phyloP scores from a whole-genome alignment of 495 filamentous ascomycete species.

The Filosporella fistucella region DNA sequence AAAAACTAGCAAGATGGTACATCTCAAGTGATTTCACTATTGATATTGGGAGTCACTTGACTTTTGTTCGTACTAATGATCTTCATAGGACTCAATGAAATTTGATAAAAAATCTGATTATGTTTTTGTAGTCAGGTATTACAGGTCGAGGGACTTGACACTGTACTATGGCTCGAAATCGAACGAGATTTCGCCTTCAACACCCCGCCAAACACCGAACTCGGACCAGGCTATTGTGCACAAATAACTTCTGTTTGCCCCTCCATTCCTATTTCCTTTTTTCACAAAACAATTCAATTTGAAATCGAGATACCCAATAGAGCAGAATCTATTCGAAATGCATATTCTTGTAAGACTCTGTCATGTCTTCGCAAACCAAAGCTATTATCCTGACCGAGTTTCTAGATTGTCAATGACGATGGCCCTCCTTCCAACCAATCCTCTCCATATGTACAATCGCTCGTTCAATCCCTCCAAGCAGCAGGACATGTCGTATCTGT shows the following conservation, averaged over 20 bases:
- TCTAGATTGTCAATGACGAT: constrained; percentile 85
- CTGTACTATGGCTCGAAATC: too few relatives aligned
- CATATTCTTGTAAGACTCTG: constrained; percentile 32
- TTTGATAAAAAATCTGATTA: too few relatives aligned
- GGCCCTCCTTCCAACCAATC: constrained; percentile 87
- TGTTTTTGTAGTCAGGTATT: too few relatives aligned
- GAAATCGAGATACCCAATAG: neutral
- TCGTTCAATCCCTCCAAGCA: constrained; percentile 71
- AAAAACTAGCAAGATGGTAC: too few relatives aligned
- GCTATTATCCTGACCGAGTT: constrained; percentile 62
- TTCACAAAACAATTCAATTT: neutral
- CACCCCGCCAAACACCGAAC: constrained; percentile 9
- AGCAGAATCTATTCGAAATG: constrained; percentile 17
- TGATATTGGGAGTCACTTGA: too few relatives aligned
- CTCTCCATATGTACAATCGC: constrained; percentile 87
- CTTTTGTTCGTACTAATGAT: too few relatives aligned
- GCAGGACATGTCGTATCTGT: constrained; percentile 84
- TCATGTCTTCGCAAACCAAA: too few relatives aligned
- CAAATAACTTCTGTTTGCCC: constrained; percentile 1
- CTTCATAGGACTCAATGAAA: too few relatives aligned
- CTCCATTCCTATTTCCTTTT: neutral
- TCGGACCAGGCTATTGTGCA: constrained; percentile 2
- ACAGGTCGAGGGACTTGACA: too few relatives aligned
- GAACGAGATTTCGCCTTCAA: neutral
- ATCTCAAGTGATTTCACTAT: too few relatives aligned